A percentile compares a stretch with the other conserved stretches of the same genome.
Evolutionary conservation across 2,329 filamentous ascomycete species (phyloP).

Genomic region (Onygena corvina): DNA sequence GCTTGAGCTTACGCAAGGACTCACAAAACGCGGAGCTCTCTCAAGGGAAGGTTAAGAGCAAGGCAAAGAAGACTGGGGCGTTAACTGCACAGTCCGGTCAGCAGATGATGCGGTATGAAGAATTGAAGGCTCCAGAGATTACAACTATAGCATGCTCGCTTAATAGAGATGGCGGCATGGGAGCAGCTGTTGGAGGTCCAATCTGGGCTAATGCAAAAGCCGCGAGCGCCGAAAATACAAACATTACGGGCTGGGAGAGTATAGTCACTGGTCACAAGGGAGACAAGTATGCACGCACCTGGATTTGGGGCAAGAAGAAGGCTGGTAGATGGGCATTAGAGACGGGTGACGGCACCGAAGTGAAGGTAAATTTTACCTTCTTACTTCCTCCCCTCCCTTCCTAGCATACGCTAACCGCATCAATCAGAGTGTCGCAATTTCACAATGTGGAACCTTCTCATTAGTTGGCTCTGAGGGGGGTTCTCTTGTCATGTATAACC

Average conservation of each 20-base stretch:
- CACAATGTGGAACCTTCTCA: slow-evolving; percentile 85
- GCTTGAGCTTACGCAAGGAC: slow-evolving; percentile 86
- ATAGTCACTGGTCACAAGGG: slow-evolving; percentile 83
- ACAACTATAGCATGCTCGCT: slow-evolving; percentile 83
- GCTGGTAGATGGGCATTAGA: slow-evolving; percentile 88
- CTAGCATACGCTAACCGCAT: slow-evolving; percentile 11
- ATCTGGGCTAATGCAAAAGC: slow-evolving; percentile 71
- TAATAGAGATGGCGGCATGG: slow-evolving; percentile 90
- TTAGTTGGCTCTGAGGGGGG: slow-evolving; percentile 74
- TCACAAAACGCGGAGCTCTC: slow-evolving; percentile 89
- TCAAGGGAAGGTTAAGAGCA: slow-evolving; percentile 77
- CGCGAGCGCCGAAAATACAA: slow-evolving; percentile 57
- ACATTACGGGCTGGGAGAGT: slow-evolving; percentile 90
- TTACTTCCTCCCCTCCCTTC: neutral
- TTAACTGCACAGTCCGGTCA: slow-evolving; percentile 15
- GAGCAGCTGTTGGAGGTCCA: slow-evolving; percentile 62
- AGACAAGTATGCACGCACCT: slow-evolving; percentile 76
- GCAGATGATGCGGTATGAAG: slow-evolving; percentile 21
- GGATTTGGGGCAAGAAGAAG: slow-evolving; percentile 94
- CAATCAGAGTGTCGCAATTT: slow-evolving; percentile 64
- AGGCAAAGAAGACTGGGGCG: slow-evolving; percentile 57
- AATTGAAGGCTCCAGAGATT: slow-evolving; percentile 79
- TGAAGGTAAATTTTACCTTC: slow-evolving; percentile 37
- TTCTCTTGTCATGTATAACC: slow-evolving; percentile 86
- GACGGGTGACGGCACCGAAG: slow-evolving; percentile 70